Evolutionary conservation across 1,284 basidiomycete genomes (phyloP).

Genomic region (Anthracocystis setariae): DNA sequence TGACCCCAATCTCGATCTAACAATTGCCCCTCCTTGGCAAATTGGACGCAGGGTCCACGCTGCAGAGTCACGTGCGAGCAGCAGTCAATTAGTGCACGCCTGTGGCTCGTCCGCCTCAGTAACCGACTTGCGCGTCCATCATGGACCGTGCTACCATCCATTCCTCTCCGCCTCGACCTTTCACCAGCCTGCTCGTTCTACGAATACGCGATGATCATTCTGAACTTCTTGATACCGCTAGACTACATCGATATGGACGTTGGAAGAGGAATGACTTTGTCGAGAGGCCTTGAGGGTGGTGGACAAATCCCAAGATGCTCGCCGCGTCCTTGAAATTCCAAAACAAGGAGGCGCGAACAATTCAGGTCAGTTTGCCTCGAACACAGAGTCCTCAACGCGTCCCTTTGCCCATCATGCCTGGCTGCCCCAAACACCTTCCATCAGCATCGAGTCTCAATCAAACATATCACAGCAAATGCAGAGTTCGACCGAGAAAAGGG

Average conservation of each 20-base stretch:
- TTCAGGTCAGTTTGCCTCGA: background rate
- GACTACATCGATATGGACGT: background rate
- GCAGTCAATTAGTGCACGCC: conserved; percentile 48
- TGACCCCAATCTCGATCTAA: too few species aligned
- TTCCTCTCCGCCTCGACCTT: too few species aligned
- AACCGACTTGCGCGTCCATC: background rate
- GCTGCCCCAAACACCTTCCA: background rate
- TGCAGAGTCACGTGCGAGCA: conserved; percentile 47
- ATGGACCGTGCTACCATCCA: background rate
- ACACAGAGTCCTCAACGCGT: background rate
- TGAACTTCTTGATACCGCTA: too few species aligned
- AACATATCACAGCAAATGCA: background rate
- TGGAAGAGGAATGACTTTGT: background rate
- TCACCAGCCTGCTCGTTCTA: too few species aligned
- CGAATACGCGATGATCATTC: too few species aligned
- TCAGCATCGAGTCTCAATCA: background rate
- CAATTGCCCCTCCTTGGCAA: too few species aligned
- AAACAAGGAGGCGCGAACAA: conserved; percentile 10
- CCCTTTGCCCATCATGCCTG: background rate
- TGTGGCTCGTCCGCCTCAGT: background rate
- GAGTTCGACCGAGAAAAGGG: conserved; percentile 24
- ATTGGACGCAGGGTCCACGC: conserved; percentile 23
- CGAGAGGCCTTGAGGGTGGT: background rate
- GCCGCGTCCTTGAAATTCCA: conserved; percentile 19
- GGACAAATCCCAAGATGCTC: conserved; percentile 10